Evolutionary conservation across 1,284 basidiomycete genomes (phyloP).

Genomic region (Meira nashicola): DNA sequence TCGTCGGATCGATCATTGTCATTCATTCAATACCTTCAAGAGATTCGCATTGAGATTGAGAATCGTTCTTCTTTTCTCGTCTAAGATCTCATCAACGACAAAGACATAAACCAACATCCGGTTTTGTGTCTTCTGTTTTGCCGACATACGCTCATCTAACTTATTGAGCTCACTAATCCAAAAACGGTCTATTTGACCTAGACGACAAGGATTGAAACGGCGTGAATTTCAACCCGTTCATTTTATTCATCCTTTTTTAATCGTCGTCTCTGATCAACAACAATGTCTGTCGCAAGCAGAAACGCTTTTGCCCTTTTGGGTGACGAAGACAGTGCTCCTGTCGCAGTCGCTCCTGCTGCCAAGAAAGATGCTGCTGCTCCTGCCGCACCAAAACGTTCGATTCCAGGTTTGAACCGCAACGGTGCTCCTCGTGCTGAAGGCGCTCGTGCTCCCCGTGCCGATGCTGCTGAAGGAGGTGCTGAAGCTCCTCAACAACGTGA

Average conservation of each 20-base stretch:
- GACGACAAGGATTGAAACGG: too few relatives aligned
- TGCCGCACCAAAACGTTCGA: slow-evolving; percentile 23
- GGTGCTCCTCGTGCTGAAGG: slow-evolving; percentile 21
- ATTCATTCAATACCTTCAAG: too few relatives aligned
- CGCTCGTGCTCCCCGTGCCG: slow-evolving; percentile 7
- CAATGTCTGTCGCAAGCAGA: slow-evolving; percentile 52
- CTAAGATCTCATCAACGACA: too few relatives aligned
- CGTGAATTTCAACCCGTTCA: too few relatives aligned
- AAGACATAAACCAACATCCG: too few relatives aligned
- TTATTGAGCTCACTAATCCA: too few relatives aligned
- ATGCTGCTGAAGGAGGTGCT: slow-evolving; percentile 10
- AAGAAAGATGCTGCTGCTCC: slow-evolving; percentile 16
- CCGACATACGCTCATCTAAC: too few relatives aligned
- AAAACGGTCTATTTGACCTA: too few relatives aligned
- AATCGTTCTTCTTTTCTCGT: too few relatives aligned
- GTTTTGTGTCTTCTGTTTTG: too few relatives aligned
- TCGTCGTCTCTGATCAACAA: slow-evolving; percentile 11
- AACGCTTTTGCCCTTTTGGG: slow-evolving; percentile 52
- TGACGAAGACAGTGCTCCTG: slow-evolving; percentile 37
- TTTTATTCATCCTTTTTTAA: neutral
- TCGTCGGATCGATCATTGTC: too few relatives aligned
- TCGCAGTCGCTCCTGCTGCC: slow-evolving; percentile 32
- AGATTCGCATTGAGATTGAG: too few relatives aligned
- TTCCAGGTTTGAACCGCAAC: slow-evolving; percentile 40
- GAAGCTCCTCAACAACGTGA: slow-evolving; percentile 14